Conservation (phyloP, 2,329 filamentous ascomycete species). For the Domatiomyces globalis region DNA sequence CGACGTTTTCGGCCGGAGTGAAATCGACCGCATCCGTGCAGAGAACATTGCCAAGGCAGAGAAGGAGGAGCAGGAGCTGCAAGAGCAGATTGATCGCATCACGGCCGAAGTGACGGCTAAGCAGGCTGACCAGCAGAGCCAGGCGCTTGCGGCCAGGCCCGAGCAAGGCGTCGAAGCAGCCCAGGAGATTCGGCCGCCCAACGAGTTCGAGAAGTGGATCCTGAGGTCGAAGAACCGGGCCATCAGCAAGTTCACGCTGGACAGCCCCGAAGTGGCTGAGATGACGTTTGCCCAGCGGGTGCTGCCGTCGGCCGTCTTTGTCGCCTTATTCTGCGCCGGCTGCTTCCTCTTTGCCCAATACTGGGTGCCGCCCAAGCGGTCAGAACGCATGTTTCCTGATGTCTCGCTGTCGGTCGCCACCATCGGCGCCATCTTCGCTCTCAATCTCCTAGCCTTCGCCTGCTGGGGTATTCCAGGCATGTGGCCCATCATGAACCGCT, state of each 20-base stretch:
- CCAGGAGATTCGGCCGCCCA: constrained; percentile 14
- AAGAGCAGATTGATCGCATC: constrained; percentile 38
- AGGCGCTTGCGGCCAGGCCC: constrained; percentile 11
- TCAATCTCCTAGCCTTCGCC: constrained; percentile 38
- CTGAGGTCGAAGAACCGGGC: constrained; percentile 13
- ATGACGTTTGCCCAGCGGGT: constrained; percentile 27
- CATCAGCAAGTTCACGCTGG: constrained; percentile 11
- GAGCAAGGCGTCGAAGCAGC: constrained; percentile 16
- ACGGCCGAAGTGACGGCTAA: constrained; percentile 28
- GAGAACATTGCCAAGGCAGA: constrained; percentile 27
- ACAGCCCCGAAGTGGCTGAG: constrained; percentile 14
- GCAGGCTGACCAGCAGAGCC: constrained; percentile 22
- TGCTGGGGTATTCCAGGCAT: constrained; percentile 39
- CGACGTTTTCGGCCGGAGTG: constrained; percentile 30
- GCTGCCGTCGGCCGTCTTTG: constrained; percentile 30
- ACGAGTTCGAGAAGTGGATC: constrained; percentile 17
- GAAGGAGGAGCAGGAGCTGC: constrained; percentile 34
- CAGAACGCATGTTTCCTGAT: constrained; percentile 37
- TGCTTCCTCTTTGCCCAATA: constrained; percentile 32
- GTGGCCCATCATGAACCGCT: constrained; percentile 43
- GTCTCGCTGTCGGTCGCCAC: constrained; percentile 39
- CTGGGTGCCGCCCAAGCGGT: constrained; percentile 35
- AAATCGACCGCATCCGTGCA: constrained; percentile 27
- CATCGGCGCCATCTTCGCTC: constrained; percentile 34
- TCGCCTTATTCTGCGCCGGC: constrained; percentile 26